Percentiles rank a stretch among this genome's conserved stretches.
Evolutionary conservation across 2,329 filamentous ascomycete species (phyloP).

Genomic region (Nannizziopsis arthrosporioides): DNA sequence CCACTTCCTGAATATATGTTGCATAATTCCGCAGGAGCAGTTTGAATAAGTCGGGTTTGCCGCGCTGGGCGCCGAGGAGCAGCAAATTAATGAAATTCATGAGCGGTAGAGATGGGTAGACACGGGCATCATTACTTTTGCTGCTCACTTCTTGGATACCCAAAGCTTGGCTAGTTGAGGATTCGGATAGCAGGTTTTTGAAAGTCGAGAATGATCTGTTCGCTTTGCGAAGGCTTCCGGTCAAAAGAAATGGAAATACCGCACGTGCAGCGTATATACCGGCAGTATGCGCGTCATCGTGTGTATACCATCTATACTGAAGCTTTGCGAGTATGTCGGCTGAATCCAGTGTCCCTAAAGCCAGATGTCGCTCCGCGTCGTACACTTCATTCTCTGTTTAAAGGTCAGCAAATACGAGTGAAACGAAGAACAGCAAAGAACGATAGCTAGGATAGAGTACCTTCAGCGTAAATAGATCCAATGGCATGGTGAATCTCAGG

Average conservation of each 20-base stretch:
- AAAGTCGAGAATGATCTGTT: slow-evolving; percentile 72
- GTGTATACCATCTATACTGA: slow-evolving; percentile 88
- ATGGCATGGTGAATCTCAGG: slow-evolving; percentile 89
- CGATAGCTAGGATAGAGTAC: slow-evolving; percentile 24
- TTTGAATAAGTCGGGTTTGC: slow-evolving; percentile 63
- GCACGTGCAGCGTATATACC: slow-evolving; percentile 75
- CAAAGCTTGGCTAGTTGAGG: slow-evolving; percentile 45
- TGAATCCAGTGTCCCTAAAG: slow-evolving; percentile 81
- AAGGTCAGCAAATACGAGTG: neutral
- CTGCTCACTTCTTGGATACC: slow-evolving; percentile 70
- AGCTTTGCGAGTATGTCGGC: slow-evolving; percentile 66
- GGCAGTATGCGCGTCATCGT: slow-evolving; percentile 78
- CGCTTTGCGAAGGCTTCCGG: slow-evolving; percentile 81
- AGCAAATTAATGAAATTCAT: slow-evolving; percentile 87
- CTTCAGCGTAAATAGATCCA: slow-evolving; percentile 75
- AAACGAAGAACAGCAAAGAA: slow-evolving; percentile 1
- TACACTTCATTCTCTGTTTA: slow-evolving; percentile 68
- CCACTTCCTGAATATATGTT: slow-evolving; percentile 61
- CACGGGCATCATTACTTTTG: slow-evolving; percentile 57
- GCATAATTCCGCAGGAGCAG: slow-evolving; percentile 75
- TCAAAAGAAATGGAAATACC: slow-evolving; percentile 79
- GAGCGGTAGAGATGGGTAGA: slow-evolving; percentile 85
- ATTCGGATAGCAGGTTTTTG: slow-evolving; percentile 49
- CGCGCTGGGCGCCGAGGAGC: slow-evolving; percentile 70
- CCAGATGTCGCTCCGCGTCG: slow-evolving; percentile 81